Conservation (phyloP, 768 basidiomycete genomes). For the Hortiboletus campestris region DNA sequence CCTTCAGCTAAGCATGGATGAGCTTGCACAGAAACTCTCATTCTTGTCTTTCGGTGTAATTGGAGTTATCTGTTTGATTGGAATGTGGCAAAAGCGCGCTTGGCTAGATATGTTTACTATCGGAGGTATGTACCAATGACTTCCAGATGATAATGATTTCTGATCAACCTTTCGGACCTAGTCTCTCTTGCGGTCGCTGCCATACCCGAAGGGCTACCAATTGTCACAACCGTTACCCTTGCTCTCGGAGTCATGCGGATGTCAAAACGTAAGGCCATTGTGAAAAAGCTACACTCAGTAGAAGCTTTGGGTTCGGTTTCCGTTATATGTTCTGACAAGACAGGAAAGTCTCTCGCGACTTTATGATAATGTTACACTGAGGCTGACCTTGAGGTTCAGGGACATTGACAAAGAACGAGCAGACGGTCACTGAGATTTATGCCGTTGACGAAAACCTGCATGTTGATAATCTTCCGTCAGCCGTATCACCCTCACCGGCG, state of each 20-base stretch:
- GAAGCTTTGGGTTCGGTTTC: conserved; percentile 92
- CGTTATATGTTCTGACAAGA: conserved; percentile 98
- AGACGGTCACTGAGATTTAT: conserved; percentile 89
- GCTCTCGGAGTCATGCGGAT: conserved; percentile 92
- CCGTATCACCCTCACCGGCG: conserved; percentile 57
- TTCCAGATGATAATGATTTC: background rate
- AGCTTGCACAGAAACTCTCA: conserved; percentile 89
- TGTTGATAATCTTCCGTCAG: conserved; percentile 50
- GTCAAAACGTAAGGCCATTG: conserved; percentile 93
- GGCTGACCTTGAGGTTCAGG: conserved; percentile 39
- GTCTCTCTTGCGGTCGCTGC: conserved; percentile 98
- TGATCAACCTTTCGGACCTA: conserved; percentile 33
- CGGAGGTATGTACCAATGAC: conserved; percentile 61
- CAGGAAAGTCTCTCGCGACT: conserved; percentile 48
- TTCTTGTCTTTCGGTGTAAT: conserved; percentile 92
- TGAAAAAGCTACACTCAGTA: conserved; percentile 94
- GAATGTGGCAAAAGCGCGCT: conserved; percentile 76
- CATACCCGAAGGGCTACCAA: conserved; percentile 94
- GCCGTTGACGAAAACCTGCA: conserved; percentile 77
- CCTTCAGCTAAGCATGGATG: conserved; percentile 92
- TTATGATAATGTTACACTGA: background rate
- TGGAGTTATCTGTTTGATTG: conserved; percentile 89
- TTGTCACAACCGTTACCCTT: conserved; percentile 95
- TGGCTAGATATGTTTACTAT: conserved; percentile 99
- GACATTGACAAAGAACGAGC: conserved; percentile 93